phyloP scores from a whole-genome alignment of 2,329 filamentous ascomycete species.

The Stemphylium vesicarium region DNA sequence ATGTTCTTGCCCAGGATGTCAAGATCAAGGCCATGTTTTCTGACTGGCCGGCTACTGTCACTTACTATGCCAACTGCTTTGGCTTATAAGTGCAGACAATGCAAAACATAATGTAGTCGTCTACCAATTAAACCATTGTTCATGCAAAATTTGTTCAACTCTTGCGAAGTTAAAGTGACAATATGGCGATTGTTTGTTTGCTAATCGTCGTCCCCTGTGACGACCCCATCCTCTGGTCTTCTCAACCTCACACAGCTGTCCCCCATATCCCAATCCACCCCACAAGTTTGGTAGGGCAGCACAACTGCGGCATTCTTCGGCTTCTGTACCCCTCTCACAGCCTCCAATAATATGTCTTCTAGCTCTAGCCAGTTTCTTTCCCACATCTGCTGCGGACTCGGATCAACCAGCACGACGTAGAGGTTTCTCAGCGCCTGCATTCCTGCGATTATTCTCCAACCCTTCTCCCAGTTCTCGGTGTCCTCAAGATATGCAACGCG shows the following conservation, averaged over 20 bases:
- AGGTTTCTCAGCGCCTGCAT: constrained; percentile 38
- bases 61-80: constrained; percentile 76
- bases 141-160: too few relatives aligned
- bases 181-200: too few relatives aligned
- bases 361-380: constrained; percentile 38
- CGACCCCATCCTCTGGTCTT: constrained; percentile 18
- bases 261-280: constrained; percentile 35
- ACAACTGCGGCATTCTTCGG: constrained; percentile 30
- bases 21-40: constrained; percentile 68
- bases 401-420: constrained; percentile 37
- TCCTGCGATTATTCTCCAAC: constrained; percentile 34
- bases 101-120: neutral
- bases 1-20: constrained; percentile 68
- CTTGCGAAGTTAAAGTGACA: too few relatives aligned
- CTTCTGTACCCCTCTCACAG: constrained; percentile 28
- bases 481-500: constrained; percentile 44
- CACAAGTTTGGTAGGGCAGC: constrained; percentile 41
- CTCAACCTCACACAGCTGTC: constrained; percentile 25
- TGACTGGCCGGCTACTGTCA: constrained; percentile 73
- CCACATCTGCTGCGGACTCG: constrained; percentile 38
- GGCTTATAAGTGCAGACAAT: constrained; percentile 38
- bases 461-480: constrained; percentile 42
- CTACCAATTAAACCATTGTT: too few relatives aligned
- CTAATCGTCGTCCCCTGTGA: too few relatives aligned
- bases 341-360: constrained; percentile 33